phyloP scores from a whole-genome alignment of 495 filamentous ascomycete species.

The Xylaria longipes region DNA sequence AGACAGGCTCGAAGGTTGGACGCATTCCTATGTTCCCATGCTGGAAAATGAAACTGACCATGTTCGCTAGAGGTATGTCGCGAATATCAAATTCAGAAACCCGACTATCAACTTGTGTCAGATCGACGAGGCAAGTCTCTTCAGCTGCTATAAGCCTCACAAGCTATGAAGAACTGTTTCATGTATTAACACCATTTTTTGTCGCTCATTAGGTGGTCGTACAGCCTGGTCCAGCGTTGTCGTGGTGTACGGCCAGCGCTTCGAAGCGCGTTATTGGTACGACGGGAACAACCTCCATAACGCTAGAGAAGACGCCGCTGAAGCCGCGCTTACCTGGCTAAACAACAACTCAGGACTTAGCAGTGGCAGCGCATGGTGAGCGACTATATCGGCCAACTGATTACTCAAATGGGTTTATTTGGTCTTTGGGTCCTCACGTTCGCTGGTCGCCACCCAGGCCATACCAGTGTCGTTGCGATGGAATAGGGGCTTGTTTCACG shows the following conservation, averaged over 20 bases:
- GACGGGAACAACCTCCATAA: slow-evolving; percentile 86
- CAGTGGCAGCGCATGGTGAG: slow-evolving; percentile 31
- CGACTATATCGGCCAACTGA: not conserved
- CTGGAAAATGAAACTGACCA: slow-evolving; percentile 27
- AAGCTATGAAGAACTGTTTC: not conserved
- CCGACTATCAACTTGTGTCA: slow-evolving; percentile 74
- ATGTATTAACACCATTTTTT: slow-evolving; percentile 22
- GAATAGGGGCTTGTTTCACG: slow-evolving; percentile 20
- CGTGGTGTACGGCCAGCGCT: slow-evolving; percentile 58
- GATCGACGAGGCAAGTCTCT: slow-evolving; percentile 73
- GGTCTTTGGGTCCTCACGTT: not conserved
- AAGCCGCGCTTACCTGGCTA: slow-evolving; percentile 67
- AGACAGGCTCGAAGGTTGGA: slow-evolving; percentile 45
- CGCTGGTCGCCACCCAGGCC: not conserved
- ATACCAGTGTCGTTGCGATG: slow-evolving; percentile 22
- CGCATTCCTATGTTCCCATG: not conserved
- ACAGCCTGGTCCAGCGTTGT: slow-evolving; percentile 89
- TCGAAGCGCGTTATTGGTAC: slow-evolving; percentile 85
- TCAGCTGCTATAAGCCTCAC: slow-evolving; percentile 10
- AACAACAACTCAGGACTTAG: slow-evolving; percentile 32
- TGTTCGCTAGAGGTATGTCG: slow-evolving; percentile 64
- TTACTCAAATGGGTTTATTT: not conserved
- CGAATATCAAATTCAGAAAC: slow-evolving; percentile 58
- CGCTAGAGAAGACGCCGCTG: slow-evolving; percentile 88
- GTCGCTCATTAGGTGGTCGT: slow-evolving; percentile 68